Evolutionary conservation across 2,329 filamentous ascomycete genomes (phyloP), one percentile per base, ranked within the genome.

Genomic region (Acarospora socialis): DNA sequence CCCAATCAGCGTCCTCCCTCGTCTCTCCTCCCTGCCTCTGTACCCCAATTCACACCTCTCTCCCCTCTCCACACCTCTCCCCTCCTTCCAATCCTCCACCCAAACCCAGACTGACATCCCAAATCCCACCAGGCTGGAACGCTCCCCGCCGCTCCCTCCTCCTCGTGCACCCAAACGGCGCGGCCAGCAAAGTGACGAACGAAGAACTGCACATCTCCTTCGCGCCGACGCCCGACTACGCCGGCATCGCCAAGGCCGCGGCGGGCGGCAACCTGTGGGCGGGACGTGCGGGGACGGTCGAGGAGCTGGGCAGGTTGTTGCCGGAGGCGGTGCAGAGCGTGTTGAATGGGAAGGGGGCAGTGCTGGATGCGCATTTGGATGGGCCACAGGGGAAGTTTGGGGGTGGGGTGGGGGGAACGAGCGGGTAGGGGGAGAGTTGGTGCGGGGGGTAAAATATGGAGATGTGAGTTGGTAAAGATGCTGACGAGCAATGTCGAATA

Each of bases 151-250:
- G 61, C 34, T 73, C 66, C 10, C 59, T 79, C 47, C 52, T 76
- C 13, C 61, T 79, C 7, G 74, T 79, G 1, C 74, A 80, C 45
- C 75, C 75, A 0, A 56, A 73, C 21, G 75, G 75, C 7, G 60
- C 68, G 31, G 74, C 70, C 1, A 67, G 63, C 1, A 71, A 70
- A 35, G 70, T 67, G 3, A 66, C 61, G 23, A 77, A 77, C 37
- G 65, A 70, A 38, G 72, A 74, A 28, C 50, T 79, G 21, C 77
- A 79, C 41, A 78, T 80, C 41, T 69, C 64, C 0, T 78, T 80
- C 44, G 65, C 61, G 1, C 74, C 74, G 0, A 70, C 69, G 0
- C 75, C 75, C 0, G 74, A 80, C 40, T 79, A 78, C 45, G 59
- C 71, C 0, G 74, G 74, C 1, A 78, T 79, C 38, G 75, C 75